phyloP scores from a whole-genome alignment of 768 basidiomycete species.

The Boletellus ananas region DNA sequence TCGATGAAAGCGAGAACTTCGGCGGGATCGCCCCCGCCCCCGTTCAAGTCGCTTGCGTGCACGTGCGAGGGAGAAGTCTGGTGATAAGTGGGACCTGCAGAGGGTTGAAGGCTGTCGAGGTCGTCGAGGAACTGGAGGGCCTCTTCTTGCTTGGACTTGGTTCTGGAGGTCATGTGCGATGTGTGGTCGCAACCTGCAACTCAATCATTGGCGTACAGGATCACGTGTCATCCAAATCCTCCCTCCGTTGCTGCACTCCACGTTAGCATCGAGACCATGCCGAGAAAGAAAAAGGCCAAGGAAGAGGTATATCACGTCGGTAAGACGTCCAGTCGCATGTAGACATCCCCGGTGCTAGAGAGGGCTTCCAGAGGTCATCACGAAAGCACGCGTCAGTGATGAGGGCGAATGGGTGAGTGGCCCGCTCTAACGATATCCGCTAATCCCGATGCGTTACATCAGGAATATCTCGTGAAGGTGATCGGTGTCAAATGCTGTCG shows the following conservation, averaged over 20 bases:
- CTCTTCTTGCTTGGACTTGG: slow-evolving; percentile 82
- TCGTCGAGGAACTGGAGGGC: slow-evolving; percentile 92
- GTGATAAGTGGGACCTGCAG: slow-evolving; percentile 24
- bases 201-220: neutral
- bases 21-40: slow-evolving; percentile 69
- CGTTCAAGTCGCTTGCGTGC: slow-evolving; percentile 30
- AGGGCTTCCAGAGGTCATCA: slow-evolving; percentile 51
- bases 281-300: slow-evolving; percentile 26
- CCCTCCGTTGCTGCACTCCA: neutral
- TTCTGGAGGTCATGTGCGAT: slow-evolving; percentile 37
- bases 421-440: neutral
- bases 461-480: slow-evolving; percentile 74
- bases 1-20: slow-evolving; percentile 92
- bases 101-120: slow-evolving; percentile 74
- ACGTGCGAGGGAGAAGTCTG: slow-evolving; percentile 17
- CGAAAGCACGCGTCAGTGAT: slow-evolving; percentile 49
- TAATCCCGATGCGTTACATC: neutral
- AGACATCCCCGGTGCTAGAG: neutral
- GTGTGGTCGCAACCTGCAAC: neutral
- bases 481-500: neutral
- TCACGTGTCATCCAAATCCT: slow-evolving; percentile 13
- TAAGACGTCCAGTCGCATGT: slow-evolving; percentile 21
- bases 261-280: slow-evolving; percentile 11
- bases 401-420: slow-evolving; percentile 51
- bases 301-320: slow-evolving; percentile 48